phyloP scores from a whole-genome alignment of 805 yeast genomes.

The Cyberlindnera maritima region DNA sequence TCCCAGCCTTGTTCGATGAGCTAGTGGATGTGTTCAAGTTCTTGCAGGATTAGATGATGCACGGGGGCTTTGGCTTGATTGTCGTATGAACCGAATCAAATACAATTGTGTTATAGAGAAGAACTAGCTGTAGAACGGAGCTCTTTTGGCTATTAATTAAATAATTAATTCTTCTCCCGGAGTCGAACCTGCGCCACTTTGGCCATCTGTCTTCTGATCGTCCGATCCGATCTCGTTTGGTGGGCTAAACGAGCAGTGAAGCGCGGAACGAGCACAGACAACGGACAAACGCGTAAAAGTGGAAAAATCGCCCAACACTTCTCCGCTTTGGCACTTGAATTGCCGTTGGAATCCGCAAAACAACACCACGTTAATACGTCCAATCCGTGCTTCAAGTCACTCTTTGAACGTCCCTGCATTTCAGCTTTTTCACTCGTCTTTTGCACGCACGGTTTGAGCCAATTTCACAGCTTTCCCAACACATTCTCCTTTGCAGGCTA shows the following conservation, averaged over 20 bases:
- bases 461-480: neutral
- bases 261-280: neutral
- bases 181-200: neutral
- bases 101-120: neutral
- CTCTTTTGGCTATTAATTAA: too few species aligned
- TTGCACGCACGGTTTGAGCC: neutral
- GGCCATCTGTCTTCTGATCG: too few species aligned
- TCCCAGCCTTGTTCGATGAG: conserved; percentile 33
- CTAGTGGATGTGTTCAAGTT: conserved; percentile 25
- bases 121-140: too few species aligned
- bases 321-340: neutral
- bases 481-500: neutral
- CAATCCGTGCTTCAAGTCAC: neutral
- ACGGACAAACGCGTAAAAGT: conserved; percentile 7
- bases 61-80: too few species aligned
- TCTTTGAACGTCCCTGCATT: neutral
- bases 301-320: conserved; percentile 9
- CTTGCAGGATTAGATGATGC: conserved; percentile 10
- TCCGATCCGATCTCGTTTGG: neutral
- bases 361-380: neutral
- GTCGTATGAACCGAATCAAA: too few species aligned
- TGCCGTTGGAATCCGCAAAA: neutral
- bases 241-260: conserved; percentile 2
- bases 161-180: too few species aligned
- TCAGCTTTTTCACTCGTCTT: too few species aligned